A percentile compares a stretch with the other conserved stretches of the same genome.
phyloP scores from a whole-genome alignment of 1,284 basidiomycete species.

The Coriolopsis trogii region DNA sequence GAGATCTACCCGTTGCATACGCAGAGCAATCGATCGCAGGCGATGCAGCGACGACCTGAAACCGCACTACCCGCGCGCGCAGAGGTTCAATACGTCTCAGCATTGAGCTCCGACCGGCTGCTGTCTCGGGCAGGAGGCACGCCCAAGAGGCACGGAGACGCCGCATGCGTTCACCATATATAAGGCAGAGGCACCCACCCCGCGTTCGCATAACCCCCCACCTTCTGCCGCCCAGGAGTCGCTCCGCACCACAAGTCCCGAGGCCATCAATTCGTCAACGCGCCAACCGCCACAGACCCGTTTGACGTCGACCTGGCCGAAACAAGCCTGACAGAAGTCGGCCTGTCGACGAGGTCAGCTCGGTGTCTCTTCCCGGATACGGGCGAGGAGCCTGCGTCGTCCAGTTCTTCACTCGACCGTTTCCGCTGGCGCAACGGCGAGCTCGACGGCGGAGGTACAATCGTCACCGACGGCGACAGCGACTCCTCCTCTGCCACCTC shows the following conservation, averaged over 20 bases:
- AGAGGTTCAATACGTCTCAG: constrained; percentile 1
- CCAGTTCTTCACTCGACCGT: constrained; percentile 32
- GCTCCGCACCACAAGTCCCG: background rate
- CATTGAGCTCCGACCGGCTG: constrained; percentile 9
- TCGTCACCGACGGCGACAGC: background rate
- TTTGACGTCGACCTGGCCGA: too few species aligned
- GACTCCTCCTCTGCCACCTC: constrained; percentile 30
- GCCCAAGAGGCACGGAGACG: constrained; percentile 9
- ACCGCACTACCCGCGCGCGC: constrained; percentile 7
- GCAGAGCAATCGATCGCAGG: constrained; percentile 14
- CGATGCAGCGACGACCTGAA: constrained; percentile 2
- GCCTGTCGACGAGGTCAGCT: background rate
- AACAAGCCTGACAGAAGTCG: background rate
- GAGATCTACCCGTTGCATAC: constrained; percentile 1
- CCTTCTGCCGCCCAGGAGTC: background rate
- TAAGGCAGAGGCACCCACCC: constrained; percentile 8
- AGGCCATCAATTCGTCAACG: too few species aligned
- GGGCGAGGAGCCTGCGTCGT: constrained; percentile 7
- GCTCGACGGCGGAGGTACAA: constrained; percentile 15
- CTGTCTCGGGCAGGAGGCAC: constrained; percentile 4
- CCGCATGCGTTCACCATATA: constrained; percentile 20
- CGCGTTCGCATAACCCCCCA: background rate
- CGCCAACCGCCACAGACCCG: too few species aligned
- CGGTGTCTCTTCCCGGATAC: constrained; percentile 16
- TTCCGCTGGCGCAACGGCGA: constrained; percentile 28